Evolutionary conservation across 1,284 basidiomycete genomes (phyloP).

Genomic region (Lignosus rhinocerotis): DNA sequence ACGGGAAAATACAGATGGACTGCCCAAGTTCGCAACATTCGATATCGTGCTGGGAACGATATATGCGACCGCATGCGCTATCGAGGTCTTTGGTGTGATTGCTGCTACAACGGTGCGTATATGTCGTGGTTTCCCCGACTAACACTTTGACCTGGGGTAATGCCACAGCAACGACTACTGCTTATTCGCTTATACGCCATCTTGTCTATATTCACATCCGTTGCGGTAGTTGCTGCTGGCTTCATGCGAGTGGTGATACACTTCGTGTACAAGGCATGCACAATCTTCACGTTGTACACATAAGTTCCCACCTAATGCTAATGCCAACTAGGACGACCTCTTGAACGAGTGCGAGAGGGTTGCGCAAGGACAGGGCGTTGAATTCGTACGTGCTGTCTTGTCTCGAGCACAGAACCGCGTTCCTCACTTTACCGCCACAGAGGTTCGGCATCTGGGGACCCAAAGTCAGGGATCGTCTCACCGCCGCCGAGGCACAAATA

Average conservation of each 20-base stretch:
- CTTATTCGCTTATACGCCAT: slow-evolving; percentile 60
- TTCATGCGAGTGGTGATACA: slow-evolving; percentile 63
- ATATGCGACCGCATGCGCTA: slow-evolving; percentile 49
- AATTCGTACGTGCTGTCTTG: slow-evolving; percentile 11
- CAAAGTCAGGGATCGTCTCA: slow-evolving; percentile 34
- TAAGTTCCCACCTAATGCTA: neutral
- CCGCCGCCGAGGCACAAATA: slow-evolving; percentile 37
- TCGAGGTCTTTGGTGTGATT: slow-evolving; percentile 60
- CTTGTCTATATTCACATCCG: slow-evolving; percentile 49
- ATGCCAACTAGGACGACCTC: slow-evolving; percentile 9
- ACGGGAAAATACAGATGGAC: slow-evolving; percentile 36
- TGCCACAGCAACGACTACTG: slow-evolving; percentile 54
- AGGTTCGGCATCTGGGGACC: slow-evolving; percentile 29
- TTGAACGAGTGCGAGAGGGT: slow-evolving; percentile 25
- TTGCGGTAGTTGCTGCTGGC: slow-evolving; percentile 54
- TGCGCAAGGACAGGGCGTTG: slow-evolving; percentile 19
- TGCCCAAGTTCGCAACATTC: slow-evolving; percentile 53
- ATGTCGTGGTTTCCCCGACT: neutral
- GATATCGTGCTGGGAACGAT: slow-evolving; percentile 62
- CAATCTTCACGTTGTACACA: neutral
- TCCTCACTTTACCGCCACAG: neutral
- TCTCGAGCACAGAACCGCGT: too few species aligned
- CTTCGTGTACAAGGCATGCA: slow-evolving; percentile 62
- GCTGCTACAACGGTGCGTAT: slow-evolving; percentile 55
- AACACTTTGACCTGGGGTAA: neutral